Conservation (phyloP, 2,329 filamentous ascomycete genomes). For the Colletotrichum lini region DNA sequence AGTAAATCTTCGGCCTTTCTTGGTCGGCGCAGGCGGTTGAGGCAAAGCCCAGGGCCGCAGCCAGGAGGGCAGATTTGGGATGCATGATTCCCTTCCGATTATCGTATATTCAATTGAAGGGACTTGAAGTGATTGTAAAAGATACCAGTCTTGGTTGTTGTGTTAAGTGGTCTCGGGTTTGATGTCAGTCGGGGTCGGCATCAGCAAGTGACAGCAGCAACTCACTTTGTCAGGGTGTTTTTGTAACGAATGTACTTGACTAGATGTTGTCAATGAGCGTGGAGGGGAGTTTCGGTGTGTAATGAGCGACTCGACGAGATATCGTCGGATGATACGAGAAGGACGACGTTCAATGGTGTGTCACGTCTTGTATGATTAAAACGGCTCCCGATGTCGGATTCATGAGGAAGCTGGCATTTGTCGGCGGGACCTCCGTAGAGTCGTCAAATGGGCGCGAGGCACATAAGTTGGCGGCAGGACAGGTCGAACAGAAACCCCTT, state of each 20-base stretch:
- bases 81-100: slow-evolving; percentile 60
- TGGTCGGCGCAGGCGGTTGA: slow-evolving; percentile 62
- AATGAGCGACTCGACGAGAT: slow-evolving; percentile 45
- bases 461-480: slow-evolving; percentile 26
- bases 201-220: slow-evolving; percentile 37
- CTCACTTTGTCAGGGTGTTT: slow-evolving; percentile 59
- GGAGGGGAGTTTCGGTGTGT: slow-evolving; percentile 42
- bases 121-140: slow-evolving; percentile 39
- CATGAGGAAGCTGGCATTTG: slow-evolving; percentile 40
- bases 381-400: slow-evolving; percentile 34
- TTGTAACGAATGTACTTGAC: slow-evolving; percentile 74
- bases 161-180: slow-evolving; percentile 7
- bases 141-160: slow-evolving; percentile 26
- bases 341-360: slow-evolving; percentile 35
- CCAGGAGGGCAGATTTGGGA: slow-evolving; percentile 61
- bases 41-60: slow-evolving; percentile 64
- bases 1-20: slow-evolving; percentile 68
- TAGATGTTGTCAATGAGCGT: slow-evolving; percentile 67
- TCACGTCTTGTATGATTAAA: slow-evolving; percentile 26
- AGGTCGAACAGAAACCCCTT: slow-evolving; percentile 16
- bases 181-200: slow-evolving; percentile 29
- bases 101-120: slow-evolving; percentile 15
- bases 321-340: slow-evolving; percentile 35
- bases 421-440: slow-evolving; percentile 35
- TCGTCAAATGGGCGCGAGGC: slow-evolving; percentile 28